A percentile compares a stretch with the other conserved stretches of the same genome.
Evolutionary conservation across 495 filamentous ascomycete species (phyloP).

Genomic region (Talaromyces adpressus): DNA sequence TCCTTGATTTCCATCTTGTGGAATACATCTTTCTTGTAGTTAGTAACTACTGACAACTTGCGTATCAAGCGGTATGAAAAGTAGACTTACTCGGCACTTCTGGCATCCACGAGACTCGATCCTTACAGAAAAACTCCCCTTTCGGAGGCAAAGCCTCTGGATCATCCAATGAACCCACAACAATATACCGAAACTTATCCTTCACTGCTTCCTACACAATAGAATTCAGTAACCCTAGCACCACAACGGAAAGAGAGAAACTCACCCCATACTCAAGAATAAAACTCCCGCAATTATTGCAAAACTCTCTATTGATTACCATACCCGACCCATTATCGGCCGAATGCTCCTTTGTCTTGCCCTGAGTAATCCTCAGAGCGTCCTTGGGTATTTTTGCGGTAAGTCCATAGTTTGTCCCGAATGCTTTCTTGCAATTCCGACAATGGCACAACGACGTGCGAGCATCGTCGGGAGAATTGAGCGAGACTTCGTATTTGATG

Average conservation of each 20-base stretch:
- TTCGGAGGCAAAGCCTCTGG: constrained; percentile 54
- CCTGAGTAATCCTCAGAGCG: constrained; percentile 31
- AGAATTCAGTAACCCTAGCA: neutral
- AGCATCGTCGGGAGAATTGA: constrained; percentile 45
- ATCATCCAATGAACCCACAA: constrained; percentile 59
- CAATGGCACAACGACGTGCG: constrained; percentile 63
- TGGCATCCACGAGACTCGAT: constrained; percentile 55
- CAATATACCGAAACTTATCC: constrained; percentile 54
- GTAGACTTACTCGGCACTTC: constrained; percentile 45
- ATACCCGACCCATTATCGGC: constrained; percentile 50
- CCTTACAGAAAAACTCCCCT: constrained; percentile 62
- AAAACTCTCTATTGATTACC: constrained; percentile 55
- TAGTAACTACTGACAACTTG: neutral
- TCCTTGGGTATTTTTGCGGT: constrained; percentile 54
- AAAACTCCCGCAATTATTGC: constrained; percentile 52
- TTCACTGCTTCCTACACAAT: constrained; percentile 41
- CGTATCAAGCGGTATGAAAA: neutral
- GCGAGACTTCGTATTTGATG: constrained; percentile 38
- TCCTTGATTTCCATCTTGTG: constrained; percentile 55
- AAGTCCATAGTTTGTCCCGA: constrained; percentile 56
- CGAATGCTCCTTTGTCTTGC: constrained; percentile 41
- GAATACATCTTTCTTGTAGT: constrained; percentile 38
- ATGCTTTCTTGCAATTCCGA: constrained; percentile 57
- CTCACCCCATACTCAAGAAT: constrained; percentile 59
- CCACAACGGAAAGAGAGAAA: neutral